Base-by-base conservation (phyloP, 495 filamentous ascomycete genomes). In the Melanomma pulvis-pyrius region DNA sequence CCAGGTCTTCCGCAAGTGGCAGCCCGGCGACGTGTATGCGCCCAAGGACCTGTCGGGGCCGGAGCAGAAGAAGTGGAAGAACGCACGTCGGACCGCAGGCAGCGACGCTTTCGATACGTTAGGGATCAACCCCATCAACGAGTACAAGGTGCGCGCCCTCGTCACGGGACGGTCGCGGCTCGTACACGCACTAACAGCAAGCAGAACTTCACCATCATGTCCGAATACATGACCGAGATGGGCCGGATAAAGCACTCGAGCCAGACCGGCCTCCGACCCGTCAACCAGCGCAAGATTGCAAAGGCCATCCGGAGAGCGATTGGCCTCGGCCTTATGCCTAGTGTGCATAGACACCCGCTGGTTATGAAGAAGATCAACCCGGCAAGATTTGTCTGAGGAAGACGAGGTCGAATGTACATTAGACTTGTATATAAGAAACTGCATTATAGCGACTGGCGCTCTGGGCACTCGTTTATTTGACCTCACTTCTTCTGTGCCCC, bases 171-270 rank as follows among this genome's bases (percentile, higher is more conserved):
- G 30, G 28, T 15, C 51, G 30, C 8, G 25, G 15, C 39, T 44
- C 39, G 39, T 17, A 7, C 39, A 44, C 8, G 12, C 2, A 50
- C 51, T 65, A 39, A 59, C 52, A 19, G 19, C 34, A 19, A 1
- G 41, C 70, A 97, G 93, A 98, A 98, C 79, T 96, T 94, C 80
- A 84, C 90, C 44, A 83, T 98, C 68, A 91, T 98, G 82, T 88
- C 88, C 48, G 93, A 98, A 77, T 97, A 88, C 76, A 86, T 92
- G 69, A 93, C 90, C 0, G 71, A 84, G 11, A 87, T 91, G 81
- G 94, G 94, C 22, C 85, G 92, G 29, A 97, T 98, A 75, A 91
- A 86, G 78, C 86, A 88, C 72, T 77, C 84, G 8, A 79, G 70
- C 13, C 79, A 86, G 1, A 97, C 94, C 2, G 94, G 93, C 5